Evolutionary conservation across 1,284 basidiomycete species (phyloP), one percentile per base, ranked within the genome.

Genomic region (Lentinus polychrous): DNA sequence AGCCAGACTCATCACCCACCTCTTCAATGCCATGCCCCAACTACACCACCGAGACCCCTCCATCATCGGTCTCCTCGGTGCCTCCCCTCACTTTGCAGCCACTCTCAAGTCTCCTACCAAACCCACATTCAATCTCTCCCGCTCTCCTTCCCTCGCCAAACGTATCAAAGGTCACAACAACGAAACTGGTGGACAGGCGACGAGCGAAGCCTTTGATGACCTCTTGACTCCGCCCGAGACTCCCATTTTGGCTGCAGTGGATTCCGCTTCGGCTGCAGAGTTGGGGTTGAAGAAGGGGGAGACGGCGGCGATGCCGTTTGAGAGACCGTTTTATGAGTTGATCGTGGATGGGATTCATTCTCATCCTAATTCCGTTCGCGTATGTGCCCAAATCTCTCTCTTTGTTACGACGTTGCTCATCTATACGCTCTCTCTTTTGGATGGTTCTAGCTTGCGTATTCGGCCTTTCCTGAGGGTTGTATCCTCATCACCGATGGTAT

Each of bases 11-110:
- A 91, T 94, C 57, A 94, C 92, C 0, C 92, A 94, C 65, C 72
- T 94, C 17, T 94, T 93, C 79, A 95, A 95, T 59, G 90, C 90
- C 4, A 93, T 93, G 90, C 87, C 88, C 2, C 86, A 86, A 57
- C 67, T 93, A 46, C 88, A 91, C 62, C 89, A 92, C 59, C 77
- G 88, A 35, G 87, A 90, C 60, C 86, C 88, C 39, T 88, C 80
- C 11, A 90, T 94, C 58, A 91, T 94, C 52, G 92, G 92, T 23
- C 75, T 94, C 5, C 71, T 95, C 38, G 91, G 91, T 23, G 79
- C 86, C 17, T 87, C 86, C 6, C 83, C 84, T 1, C 73, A 78
- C 58, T 64, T 81, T 37, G 71, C 74, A 8, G 59, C 59, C 54
- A 53, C 60, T 31, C 56, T 60, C 7, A 52, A 60, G 20, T 62